Percentiles rank a stretch among this genome's conserved stretches.
Evolutionary conservation across 192 early-diverging fungal genomes (phyloP).

Genomic region (Gonapodya prolifera): DNA sequence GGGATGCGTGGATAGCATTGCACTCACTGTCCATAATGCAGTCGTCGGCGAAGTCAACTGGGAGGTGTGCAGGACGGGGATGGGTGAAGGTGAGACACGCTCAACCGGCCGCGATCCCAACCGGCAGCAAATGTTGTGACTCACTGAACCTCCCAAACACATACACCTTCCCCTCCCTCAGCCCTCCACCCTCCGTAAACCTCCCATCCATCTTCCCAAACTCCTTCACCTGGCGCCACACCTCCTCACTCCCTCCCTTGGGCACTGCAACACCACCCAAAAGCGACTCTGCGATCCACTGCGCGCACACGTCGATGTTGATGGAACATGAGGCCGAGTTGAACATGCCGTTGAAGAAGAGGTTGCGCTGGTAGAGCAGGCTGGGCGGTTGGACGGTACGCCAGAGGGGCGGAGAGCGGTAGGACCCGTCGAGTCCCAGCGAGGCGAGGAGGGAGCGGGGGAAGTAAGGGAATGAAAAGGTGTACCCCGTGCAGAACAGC

Average conservation of each 20-base stretch:
- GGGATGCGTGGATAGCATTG: no score
- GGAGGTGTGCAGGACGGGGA: no score
- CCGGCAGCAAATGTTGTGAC: not conserved
- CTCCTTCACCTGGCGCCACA: not conserved
- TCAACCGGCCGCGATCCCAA: no score
- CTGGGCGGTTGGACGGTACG: not conserved
- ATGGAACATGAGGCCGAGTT: not conserved
- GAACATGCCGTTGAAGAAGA: not conserved
- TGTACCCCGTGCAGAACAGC: not conserved
- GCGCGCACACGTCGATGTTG: not conserved
- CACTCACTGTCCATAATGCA: not conserved
- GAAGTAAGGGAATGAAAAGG: not conserved
- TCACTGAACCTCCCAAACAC: not conserved
- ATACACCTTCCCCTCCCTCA: not conserved
- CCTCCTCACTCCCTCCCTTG: not conserved
- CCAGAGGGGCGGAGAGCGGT: not conserved
- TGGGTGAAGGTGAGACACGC: no score
- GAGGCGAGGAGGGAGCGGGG: not conserved
- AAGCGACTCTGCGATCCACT: not conserved
- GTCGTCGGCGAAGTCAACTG: slow-evolving; percentile 1
- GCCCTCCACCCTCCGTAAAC: not conserved
- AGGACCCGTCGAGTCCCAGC: not conserved
- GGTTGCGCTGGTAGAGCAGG: not conserved
- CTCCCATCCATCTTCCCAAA: not conserved
- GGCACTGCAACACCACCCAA: not conserved